Evolutionary conservation across 768 basidiomycete species (phyloP).

Genomic region (Cantharellus anzutake): DNA sequence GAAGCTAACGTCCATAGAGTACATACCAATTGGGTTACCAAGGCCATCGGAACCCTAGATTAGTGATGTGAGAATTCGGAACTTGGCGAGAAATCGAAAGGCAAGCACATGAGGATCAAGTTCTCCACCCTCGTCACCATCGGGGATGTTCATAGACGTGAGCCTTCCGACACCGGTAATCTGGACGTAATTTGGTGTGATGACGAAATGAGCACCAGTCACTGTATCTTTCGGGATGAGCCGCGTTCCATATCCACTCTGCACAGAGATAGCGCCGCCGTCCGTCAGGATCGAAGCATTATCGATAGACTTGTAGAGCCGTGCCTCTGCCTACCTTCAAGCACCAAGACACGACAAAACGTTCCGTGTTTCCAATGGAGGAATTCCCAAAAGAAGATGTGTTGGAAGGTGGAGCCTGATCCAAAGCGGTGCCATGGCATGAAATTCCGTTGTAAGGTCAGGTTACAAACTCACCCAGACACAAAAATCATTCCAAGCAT

Average conservation of each 20-base stretch:
- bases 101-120: slow-evolving; percentile 23
- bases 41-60: slow-evolving; percentile 10
- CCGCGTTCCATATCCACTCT: slow-evolving; percentile 24
- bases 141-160: slow-evolving; percentile 21
- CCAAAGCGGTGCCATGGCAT: too few relatives aligned
- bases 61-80: not conserved
- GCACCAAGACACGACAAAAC: slow-evolving; percentile 37
- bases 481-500: slow-evolving; percentile 33
- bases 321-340: slow-evolving; percentile 9
- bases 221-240: slow-evolving; percentile 25
- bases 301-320: not conserved
- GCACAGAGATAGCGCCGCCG: slow-evolving; percentile 6
- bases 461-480: slow-evolving; percentile 10
- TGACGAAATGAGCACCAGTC: slow-evolving; percentile 23
- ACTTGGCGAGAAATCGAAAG: not conserved
- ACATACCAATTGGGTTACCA: slow-evolving; percentile 35
- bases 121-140: slow-evolving; percentile 23
- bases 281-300: not conserved
- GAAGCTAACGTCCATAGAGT: too few relatives aligned
- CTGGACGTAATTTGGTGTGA: slow-evolving; percentile 27
- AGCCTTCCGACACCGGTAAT: slow-evolving; percentile 23
- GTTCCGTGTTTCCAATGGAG: slow-evolving; percentile 17
- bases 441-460: too few relatives aligned
- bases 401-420: not conserved
- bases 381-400: not conserved